phyloP scores from a whole-genome alignment of 129 eudicot genomes.

The Flaveria bidentis region DNA sequence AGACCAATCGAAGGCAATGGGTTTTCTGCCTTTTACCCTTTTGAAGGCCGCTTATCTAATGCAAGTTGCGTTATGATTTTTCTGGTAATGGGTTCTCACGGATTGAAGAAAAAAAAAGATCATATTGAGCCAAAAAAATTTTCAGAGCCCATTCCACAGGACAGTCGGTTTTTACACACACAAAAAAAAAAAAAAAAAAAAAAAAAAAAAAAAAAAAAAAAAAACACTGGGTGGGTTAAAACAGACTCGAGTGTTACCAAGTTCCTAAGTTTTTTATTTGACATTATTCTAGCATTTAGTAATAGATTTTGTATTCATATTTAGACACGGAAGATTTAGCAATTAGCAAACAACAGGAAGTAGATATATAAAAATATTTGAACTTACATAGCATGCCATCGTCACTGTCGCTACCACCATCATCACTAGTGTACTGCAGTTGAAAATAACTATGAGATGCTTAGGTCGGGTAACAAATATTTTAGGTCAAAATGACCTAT shows the following conservation, averaged over 20 bases:
- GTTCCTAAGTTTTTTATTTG: neutral
- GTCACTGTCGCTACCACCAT: conserved; percentile 54
- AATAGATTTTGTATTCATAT: neutral
- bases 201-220: too few relatives aligned
- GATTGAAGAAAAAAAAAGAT: too few relatives aligned
- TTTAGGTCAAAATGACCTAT: neutral
- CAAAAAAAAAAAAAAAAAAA: too few relatives aligned
- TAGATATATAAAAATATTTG: neutral
- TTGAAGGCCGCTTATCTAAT: too few relatives aligned
- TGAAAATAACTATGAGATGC: conserved; percentile 19
- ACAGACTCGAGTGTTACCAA: neutral
- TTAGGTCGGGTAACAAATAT: neutral
- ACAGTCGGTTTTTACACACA: too few relatives aligned
- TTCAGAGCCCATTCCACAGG: too few relatives aligned
- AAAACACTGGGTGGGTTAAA: neutral
- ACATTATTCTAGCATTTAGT: neutral
- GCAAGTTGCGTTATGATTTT: neutral
- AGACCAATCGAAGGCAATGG: neutral
- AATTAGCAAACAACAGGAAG: neutral
- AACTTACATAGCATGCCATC: conserved; percentile 89
- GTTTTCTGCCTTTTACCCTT: too few relatives aligned
- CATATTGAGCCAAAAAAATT: too few relatives aligned
- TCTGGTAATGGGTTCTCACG: too few relatives aligned
- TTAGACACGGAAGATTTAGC: neutral
- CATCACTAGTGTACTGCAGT: conserved; percentile 52